A percentile compares a stretch with the other conserved stretches of the same genome.
phyloP scores from a whole-genome alignment of 805 yeast genomes.

The Blastobotrys peoriensis region DNA sequence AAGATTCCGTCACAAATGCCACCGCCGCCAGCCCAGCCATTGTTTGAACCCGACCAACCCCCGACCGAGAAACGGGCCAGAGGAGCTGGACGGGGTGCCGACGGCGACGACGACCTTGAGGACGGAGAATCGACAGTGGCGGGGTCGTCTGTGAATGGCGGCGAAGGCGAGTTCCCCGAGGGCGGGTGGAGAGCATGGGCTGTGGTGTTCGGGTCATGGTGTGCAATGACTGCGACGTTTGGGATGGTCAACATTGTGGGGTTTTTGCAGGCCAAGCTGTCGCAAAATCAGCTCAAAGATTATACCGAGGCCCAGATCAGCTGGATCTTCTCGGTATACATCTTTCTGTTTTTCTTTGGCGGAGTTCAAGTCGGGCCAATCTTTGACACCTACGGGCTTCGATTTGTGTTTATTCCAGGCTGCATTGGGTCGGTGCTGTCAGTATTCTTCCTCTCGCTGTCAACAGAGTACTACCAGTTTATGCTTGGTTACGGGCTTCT shows the following conservation, averaged over 20 bases:
- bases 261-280: constrained; percentile 58
- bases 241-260: constrained; percentile 66
- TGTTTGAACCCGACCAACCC: neutral
- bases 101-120: too few relatives aligned
- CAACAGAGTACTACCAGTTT: constrained; percentile 51
- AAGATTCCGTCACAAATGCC: constrained; percentile 3
- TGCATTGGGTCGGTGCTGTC: constrained; percentile 42
- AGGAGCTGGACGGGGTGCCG: too few relatives aligned
- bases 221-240: constrained; percentile 51
- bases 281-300: constrained; percentile 43
- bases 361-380: constrained; percentile 46
- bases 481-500: constrained; percentile 48
- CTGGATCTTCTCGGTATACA: constrained; percentile 55
- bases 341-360: constrained; percentile 35
- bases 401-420: constrained; percentile 40
- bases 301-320: constrained; percentile 47
- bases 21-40: constrained; percentile 1
- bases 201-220: constrained; percentile 50
- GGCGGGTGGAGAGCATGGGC: constrained; percentile 51
- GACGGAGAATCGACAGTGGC: too few relatives aligned
- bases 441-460: constrained; percentile 45
- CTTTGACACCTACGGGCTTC: constrained; percentile 56
- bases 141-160: neutral
- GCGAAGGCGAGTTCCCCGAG: constrained; percentile 36
- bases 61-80: too few relatives aligned